phyloP scores from a whole-genome alignment of 768 basidiomycete genomes.

The Grammothele lineata region DNA sequence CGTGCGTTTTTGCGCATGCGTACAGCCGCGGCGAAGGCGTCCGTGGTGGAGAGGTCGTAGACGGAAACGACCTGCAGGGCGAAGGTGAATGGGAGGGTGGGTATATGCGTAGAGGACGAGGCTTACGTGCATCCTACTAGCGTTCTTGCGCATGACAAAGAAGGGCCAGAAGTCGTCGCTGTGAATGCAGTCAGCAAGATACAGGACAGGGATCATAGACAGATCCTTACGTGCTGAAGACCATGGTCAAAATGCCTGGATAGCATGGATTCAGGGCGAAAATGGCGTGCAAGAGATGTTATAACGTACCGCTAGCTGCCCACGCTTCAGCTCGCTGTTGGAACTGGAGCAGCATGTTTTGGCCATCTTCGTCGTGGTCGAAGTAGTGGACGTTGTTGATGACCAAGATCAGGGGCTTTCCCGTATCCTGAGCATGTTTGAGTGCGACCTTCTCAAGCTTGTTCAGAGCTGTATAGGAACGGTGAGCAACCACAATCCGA shows the following conservation, averaged over 20 bases:
- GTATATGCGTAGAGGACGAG: background rate
- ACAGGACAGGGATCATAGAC: no score
- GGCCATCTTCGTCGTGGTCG: constrained; percentile 73
- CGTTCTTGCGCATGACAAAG: constrained; percentile 59
- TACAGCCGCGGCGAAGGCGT: constrained; percentile 54
- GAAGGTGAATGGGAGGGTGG: constrained; percentile 2
- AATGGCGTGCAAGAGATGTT: constrained; percentile 9
- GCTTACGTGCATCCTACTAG: constrained; percentile 70
- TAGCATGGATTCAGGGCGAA: constrained; percentile 1
- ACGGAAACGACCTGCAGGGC: constrained; percentile 63
- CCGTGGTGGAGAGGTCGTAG: constrained; percentile 57
- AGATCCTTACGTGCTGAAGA: constrained; percentile 66
- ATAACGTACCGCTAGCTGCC: constrained; percentile 72
- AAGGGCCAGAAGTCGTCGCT: constrained; percentile 89
- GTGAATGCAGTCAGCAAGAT: background rate
- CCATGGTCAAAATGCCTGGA: constrained; percentile 71
- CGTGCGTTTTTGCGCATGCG: constrained; percentile 45
- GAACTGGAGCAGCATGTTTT: constrained; percentile 76
- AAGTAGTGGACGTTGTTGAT: constrained; percentile 78
- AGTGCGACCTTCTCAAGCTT: constrained; percentile 87
- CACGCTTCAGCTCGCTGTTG: constrained; percentile 86
- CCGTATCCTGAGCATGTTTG: constrained; percentile 46
- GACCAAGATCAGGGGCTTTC: constrained; percentile 72
- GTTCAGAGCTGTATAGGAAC: constrained; percentile 50
- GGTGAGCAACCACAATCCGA: no score